Conservation (phyloP, 2,329 filamentous ascomycete species). For the Trichoderma gracile region DNA sequence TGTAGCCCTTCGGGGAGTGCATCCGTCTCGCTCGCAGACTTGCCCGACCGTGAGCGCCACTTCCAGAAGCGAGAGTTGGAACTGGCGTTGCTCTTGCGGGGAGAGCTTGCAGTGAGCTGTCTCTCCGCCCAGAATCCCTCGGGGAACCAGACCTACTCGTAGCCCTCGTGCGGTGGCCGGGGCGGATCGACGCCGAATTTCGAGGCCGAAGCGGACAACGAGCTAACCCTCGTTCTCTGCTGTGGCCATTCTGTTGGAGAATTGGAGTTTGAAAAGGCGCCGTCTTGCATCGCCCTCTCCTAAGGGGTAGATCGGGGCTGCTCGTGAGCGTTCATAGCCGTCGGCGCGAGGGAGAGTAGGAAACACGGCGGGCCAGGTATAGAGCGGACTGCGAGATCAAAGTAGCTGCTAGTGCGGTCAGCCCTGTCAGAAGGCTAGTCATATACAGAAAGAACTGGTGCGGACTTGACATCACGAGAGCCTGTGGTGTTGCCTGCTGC, state of each 20-base stretch:
- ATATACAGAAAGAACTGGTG: background rate
- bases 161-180: constrained; percentile 54
- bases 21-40: constrained; percentile 41
- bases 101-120: constrained; percentile 34
- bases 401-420: constrained; percentile 35
- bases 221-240: constrained; percentile 3
- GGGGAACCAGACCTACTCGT: constrained; percentile 65
- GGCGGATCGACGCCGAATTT: constrained; percentile 52
- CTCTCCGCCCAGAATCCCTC: constrained; percentile 65
- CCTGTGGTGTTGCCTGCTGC: constrained; percentile 11
- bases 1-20: constrained; percentile 26
- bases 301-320: background rate
- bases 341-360: constrained; percentile 27
- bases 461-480: constrained; percentile 34
- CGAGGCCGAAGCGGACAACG: constrained; percentile 10
- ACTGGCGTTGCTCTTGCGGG: constrained; percentile 38
- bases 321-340: constrained; percentile 18
- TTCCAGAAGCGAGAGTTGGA: constrained; percentile 42
- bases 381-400: constrained; percentile 33
- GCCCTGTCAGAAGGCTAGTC: background rate
- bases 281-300: constrained; percentile 25
- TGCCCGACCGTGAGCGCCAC: constrained; percentile 44
- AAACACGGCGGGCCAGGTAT: constrained; percentile 28
- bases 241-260: constrained; percentile 4
- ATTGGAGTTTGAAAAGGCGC: constrained; percentile 20